phyloP scores from a whole-genome alignment of 169 alveolate species.

The Perkinsus olseni region DNA sequence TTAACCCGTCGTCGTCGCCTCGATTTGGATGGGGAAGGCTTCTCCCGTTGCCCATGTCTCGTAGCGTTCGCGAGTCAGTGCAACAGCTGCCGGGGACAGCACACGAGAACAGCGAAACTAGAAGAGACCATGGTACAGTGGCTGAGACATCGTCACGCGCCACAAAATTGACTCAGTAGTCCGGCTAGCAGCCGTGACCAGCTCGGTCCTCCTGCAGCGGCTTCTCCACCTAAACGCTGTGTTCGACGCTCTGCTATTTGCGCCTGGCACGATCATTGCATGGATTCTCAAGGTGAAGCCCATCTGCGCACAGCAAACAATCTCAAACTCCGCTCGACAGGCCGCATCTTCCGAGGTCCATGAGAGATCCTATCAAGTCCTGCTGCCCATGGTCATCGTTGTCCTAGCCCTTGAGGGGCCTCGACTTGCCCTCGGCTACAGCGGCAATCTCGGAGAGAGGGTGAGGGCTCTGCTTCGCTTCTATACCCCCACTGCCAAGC shows the following conservation, averaged over 20 bases:
- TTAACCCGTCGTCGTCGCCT: too few relatives aligned
- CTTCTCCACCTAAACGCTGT: not conserved
- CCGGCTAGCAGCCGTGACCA: not conserved
- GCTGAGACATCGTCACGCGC: too few relatives aligned
- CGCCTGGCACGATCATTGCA: not conserved
- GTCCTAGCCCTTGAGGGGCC: not conserved
- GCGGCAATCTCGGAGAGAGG: not conserved
- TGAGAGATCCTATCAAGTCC: not conserved
- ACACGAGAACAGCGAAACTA: too few relatives aligned
- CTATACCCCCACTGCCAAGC: too few relatives aligned
- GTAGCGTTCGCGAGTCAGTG: too few relatives aligned
- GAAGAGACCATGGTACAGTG: too few relatives aligned
- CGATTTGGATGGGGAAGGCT: too few relatives aligned
- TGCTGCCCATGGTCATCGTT: not conserved
- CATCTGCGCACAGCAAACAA: not conserved
- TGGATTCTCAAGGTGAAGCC: not conserved
- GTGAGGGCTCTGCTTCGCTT: not conserved
- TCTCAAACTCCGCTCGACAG: not conserved
- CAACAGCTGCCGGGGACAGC: too few relatives aligned
- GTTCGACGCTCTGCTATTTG: not conserved
- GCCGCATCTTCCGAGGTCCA: not conserved
- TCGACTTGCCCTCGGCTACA: not conserved
- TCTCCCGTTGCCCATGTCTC: too few relatives aligned
- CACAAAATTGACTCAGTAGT: too few relatives aligned
- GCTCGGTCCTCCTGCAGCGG: not conserved